Conservation (phyloP, 768 basidiomycete genomes). For the Stropharia rugosoannulata region DNA sequence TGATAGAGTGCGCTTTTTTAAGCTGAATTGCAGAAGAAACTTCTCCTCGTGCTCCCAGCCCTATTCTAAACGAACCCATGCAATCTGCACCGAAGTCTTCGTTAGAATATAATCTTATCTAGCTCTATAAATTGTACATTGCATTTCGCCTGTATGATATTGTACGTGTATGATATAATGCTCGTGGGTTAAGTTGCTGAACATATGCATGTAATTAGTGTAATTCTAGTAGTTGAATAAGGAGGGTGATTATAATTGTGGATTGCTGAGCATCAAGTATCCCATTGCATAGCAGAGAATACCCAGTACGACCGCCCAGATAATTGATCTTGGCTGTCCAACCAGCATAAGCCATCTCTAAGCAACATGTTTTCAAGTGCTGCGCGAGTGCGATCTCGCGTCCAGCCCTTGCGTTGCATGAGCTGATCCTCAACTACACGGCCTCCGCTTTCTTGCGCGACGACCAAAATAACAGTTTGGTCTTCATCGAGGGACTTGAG, state of each 20-base stretch:
- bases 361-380: constrained; percentile 90
- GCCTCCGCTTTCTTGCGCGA: constrained; percentile 69
- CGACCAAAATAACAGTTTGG: constrained; percentile 77
- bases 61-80: constrained; percentile 23
- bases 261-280: constrained; percentile 38
- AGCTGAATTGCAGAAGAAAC: constrained; percentile 9
- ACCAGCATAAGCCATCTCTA: constrained; percentile 91
- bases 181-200: background rate
- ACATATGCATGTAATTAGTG: background rate
- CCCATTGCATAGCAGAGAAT: constrained; percentile 86
- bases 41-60: constrained; percentile 13
- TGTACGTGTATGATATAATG: constrained; percentile 10
- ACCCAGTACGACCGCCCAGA: constrained; percentile 81
- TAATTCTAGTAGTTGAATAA: background rate
- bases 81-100: constrained; percentile 24
- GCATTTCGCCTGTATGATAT: constrained; percentile 8
- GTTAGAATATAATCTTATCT: constrained; percentile 18
- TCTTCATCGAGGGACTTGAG: constrained; percentile 90
- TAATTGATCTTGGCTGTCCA: constrained; percentile 83
- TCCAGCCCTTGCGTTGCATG: constrained; percentile 70
- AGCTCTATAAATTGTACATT: background rate
- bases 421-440: constrained; percentile 65
- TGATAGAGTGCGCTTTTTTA: background rate
- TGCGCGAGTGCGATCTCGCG: constrained; percentile 66
- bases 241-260: background rate